These are phyloP conservation scores for Pseudopithomyces maydicus DNA, from an alignment of 2,329 filamentous ascomycete genomes.

Conservation along the genomic window DNA sequence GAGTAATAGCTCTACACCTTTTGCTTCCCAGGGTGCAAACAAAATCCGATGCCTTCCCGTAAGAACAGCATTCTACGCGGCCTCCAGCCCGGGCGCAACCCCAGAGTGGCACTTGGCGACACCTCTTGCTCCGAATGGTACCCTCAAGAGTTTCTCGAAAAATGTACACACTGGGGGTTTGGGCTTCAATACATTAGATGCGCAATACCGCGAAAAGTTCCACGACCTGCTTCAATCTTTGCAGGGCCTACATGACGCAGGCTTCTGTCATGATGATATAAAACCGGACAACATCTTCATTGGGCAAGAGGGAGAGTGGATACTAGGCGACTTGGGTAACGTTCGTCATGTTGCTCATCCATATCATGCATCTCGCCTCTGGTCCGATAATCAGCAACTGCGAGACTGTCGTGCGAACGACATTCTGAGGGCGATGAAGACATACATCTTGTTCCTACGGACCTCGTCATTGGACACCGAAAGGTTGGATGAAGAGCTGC, in stretches of 20 bases:
- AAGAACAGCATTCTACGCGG: constrained; percentile 22
- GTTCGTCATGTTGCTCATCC: constrained; percentile 36
- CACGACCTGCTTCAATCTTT: constrained; percentile 29
- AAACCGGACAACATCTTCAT: constrained; percentile 44
- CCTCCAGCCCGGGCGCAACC: not conserved
- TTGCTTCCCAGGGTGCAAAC: not conserved
- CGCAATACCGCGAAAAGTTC: constrained; percentile 34
- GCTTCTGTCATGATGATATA: constrained; percentile 46
- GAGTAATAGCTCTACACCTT: not conserved
- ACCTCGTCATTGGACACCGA: constrained; percentile 11
- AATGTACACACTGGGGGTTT: not conserved
- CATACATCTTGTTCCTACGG: constrained; percentile 32
- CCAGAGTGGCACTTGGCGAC: constrained; percentile 25
- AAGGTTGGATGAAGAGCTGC: constrained; percentile 30
- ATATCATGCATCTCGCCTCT: constrained; percentile 30
- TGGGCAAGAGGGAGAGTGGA: constrained; percentile 25
- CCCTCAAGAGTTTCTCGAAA: constrained; percentile 15
- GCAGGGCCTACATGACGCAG: constrained; percentile 29
- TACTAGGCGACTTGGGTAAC: constrained; percentile 45
- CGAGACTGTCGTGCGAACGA: constrained; percentile 37
- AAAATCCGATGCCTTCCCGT: constrained; percentile 22
- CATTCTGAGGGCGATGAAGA: constrained; percentile 33
- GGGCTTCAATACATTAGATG: constrained; percentile 26
- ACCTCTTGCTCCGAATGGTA: constrained; percentile 12
- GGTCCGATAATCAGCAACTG: constrained; percentile 29